phyloP scores from a whole-genome alignment of 768 basidiomycete species.

The Panaeolus papilionaceus region DNA sequence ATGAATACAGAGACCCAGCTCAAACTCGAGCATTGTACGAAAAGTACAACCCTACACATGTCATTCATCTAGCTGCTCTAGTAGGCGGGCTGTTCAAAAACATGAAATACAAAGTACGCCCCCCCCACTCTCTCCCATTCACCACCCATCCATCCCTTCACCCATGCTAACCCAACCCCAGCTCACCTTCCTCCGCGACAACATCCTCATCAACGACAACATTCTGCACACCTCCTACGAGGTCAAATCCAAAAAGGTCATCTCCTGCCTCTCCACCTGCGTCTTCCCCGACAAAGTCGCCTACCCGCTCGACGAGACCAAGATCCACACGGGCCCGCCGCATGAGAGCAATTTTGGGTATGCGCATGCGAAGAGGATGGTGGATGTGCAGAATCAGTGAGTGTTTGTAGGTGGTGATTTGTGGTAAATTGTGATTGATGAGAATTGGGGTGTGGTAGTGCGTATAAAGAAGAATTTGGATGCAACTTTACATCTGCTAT shows the following conservation, averaged over 20 bases:
- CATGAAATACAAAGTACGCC: conserved; percentile 86
- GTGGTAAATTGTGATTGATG: not conserved
- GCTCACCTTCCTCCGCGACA: conserved; percentile 94
- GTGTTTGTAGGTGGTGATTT: conserved; percentile 28
- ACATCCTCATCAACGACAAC: conserved; percentile 95
- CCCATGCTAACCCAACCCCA: conserved; percentile 34
- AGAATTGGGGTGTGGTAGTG: conserved; percentile 49
- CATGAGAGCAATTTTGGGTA: conserved; percentile 97
- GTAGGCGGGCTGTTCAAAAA: conserved; percentile 97
- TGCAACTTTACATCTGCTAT: conserved; percentile 96
- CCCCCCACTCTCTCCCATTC: not conserved
- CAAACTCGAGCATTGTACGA: conserved; percentile 80
- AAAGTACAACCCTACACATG: conserved; percentile 93
- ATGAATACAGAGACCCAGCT: conserved; percentile 60
- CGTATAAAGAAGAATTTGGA: conserved; percentile 95
- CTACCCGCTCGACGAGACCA: conserved; percentile 92
- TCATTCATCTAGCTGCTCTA: conserved; percentile 94
- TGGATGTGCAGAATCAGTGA: conserved; percentile 94
- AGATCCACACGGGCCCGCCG: conserved; percentile 91
- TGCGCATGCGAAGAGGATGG: conserved; percentile 93
- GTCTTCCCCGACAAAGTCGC: conserved; percentile 96
- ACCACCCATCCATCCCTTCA: not conserved
- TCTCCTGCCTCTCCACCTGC: conserved; percentile 96
- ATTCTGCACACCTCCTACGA: conserved; percentile 80
- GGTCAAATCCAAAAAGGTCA: conserved; percentile 72